Evolutionary conservation across 2,329 filamentous ascomycete species (phyloP), one percentile per base, ranked within the genome.

Genomic region (Metarhizium rileyi): DNA sequence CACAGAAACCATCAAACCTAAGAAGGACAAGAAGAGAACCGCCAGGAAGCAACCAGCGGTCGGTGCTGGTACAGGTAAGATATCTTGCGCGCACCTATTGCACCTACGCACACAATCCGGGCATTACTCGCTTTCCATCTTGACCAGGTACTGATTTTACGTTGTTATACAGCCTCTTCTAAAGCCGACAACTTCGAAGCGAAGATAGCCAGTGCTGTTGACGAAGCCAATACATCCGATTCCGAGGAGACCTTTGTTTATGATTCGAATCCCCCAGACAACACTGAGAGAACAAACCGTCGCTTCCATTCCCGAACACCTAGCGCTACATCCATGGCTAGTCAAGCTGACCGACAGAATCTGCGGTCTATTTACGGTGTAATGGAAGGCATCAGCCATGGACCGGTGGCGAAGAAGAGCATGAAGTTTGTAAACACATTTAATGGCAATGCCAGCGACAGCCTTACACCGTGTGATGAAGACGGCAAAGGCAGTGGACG

Each of bases 181-280:
- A 97, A 97, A 72, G 91, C 93, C 63, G 93, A 98, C 68, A 90
- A 97, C 47, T 98, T 98, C 65, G 93, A 97, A 71, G 90, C 90
- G 57, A 95, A 95, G 63, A 90, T 98, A 57, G 91, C 91, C 46
- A 96, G 84, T 65, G 91, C 91, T 8, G 90, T 98, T 47, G 91
- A 97, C 64, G 90, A 97, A 66, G 90, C 89, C 42, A 87, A 96
- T 66, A 95, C 91, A 12, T 96, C 91, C 6, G 93, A 98, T 65
- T 97, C 91, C 1, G 93, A 96, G 61, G 93, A 97, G 68, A 97
- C 93, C 0, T 98, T 97, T 66, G 93, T 98, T 16, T 98, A 98
- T 69, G 93, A 98, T 67, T 97, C 93, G 25, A 98, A 98, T 61
- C 93, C 91, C 9, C 87, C 88, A 47, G 82, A 86, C 56, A 67